These are phyloP conservation scores for Candida pseudofarinosa DNA, from an alignment of 805 yeast genomes.

Conservation along the genomic window DNA sequence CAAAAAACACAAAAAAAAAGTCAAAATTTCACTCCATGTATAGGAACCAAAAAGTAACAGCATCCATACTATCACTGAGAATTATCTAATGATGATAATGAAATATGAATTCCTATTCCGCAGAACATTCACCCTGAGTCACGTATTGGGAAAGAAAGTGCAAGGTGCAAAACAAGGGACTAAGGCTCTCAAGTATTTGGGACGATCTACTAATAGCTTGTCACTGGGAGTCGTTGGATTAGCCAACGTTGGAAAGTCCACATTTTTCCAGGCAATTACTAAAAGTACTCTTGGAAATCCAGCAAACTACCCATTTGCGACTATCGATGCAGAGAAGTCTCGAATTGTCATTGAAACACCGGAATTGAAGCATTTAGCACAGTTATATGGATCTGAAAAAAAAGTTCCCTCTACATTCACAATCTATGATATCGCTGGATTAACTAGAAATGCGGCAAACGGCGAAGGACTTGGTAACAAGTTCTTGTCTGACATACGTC, in stretches of 20 bases:
- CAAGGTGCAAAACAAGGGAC: background rate
- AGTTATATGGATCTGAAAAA: constrained; percentile 46
- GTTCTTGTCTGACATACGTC: constrained; percentile 62
- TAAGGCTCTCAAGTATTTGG: constrained; percentile 13
- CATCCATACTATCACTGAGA: no score
- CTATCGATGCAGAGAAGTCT: constrained; percentile 71
- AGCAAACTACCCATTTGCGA: constrained; percentile 65
- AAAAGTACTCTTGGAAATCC: constrained; percentile 54
- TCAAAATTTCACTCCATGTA: no score
- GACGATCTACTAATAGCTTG: constrained; percentile 35
- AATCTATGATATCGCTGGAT: constrained; percentile 67
- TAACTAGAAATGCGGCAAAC: constrained; percentile 56
- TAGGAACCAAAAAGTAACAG: no score
- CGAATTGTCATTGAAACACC: constrained; percentile 49
- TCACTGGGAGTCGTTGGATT: constrained; percentile 84
- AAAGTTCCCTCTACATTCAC: constrained; percentile 54
- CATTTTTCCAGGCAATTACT: constrained; percentile 66
- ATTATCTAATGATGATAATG: no score
- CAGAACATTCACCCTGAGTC: background rate
- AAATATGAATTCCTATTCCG: background rate
- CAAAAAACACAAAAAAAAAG: no score
- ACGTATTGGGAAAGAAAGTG: background rate
- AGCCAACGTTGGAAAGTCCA: constrained; percentile 94
- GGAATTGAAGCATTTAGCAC: constrained; percentile 45
- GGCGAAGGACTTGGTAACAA: constrained; percentile 78